Evolutionary conservation across 768 basidiomycete species (phyloP), one percentile per base, ranked within the genome.

Genomic region (Phallus indusiatus): DNA sequence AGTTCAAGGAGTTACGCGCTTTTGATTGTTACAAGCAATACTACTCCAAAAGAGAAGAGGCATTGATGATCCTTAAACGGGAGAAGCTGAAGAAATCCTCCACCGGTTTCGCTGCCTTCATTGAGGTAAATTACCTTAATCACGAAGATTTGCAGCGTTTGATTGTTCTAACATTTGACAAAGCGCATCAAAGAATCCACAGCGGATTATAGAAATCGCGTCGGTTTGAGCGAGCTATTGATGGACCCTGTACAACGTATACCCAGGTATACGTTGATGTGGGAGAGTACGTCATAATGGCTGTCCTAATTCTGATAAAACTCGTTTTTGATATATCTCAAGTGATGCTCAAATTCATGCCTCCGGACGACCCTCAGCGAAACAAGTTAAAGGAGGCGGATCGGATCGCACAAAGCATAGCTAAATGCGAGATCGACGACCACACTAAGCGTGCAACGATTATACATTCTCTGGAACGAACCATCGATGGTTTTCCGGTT

Each of bases 221-320:
- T 95, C 58, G 93, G 90, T 48, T 76, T 97, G 56, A 81, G 94
- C 24, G 94, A 95, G 69, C 81, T 96, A 53, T 78, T 97, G 20
- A 95, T 95, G 85, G 94, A 98, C 64, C 94, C 94, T 16, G 91
- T 96, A 5, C 94, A 98, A 67, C 84, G 94, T 35, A 92, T 98
- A 66, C 94, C 94, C 4, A 79, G 95, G 63, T 97, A 97, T 72
- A 94, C 92, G 1, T 76, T 98, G 22, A 78, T 98, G 64, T 91
- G 95, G 71, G 86, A 90, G 60, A 70, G 76, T 76, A 56, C 46
- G 63, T 53, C 8, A 17, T 8, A 35, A 14, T 9, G 8, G 20
- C 35, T 28, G 33, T 22, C 10, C 8, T 17, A 46, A 33, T 37
- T n/a, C n/a, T n/a, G n/a, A n/a, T n/a, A n/a, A 21, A 47, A 36